Conservation (phyloP, 352 stramenopile genomes). For the Phytopythium helicoides region DNA sequence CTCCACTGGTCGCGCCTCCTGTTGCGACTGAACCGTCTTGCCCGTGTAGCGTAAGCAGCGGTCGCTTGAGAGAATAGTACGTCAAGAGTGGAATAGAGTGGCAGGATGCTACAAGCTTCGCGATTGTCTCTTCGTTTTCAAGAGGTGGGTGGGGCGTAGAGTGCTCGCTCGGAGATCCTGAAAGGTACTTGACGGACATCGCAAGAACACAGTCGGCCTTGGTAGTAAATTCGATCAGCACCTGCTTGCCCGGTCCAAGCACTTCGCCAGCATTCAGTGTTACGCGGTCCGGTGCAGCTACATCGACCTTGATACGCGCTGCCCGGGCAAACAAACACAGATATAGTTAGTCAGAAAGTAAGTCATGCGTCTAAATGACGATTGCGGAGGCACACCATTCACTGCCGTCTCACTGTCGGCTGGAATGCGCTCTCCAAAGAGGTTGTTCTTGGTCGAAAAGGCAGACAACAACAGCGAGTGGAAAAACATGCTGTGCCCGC, state of each 20-base stretch:
- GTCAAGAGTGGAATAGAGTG: conserved; percentile 78
- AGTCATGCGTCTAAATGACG: too few relatives aligned
- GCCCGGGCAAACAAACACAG: not conserved
- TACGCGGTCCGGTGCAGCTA: conserved; percentile 70
- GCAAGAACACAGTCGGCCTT: conserved; percentile 65
- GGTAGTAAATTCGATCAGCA: conserved; percentile 69
- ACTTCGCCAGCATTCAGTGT: conserved; percentile 76
- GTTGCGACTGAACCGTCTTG: not conserved
- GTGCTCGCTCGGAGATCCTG: conserved; percentile 20
- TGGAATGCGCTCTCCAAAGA: conserved; percentile 61
- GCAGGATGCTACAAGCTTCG: conserved; percentile 49
- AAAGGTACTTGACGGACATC: conserved; percentile 58
- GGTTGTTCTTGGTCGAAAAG: conserved; percentile 69
- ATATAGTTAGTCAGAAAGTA: conserved; percentile 1
- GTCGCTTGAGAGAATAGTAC: conserved; percentile 73
- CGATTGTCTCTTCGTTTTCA: conserved; percentile 38
- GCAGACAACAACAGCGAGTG: conserved; percentile 74
- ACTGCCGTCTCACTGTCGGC: conserved; percentile 61
- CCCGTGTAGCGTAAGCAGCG: conserved; percentile 15
- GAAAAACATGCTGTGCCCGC: conserved; percentile 84
- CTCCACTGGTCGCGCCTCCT: conserved; percentile 21
- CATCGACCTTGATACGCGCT: conserved; percentile 82
- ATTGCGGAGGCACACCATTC: too few relatives aligned
- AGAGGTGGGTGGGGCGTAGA: conserved; percentile 16
- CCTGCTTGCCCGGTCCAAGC: conserved; percentile 42